phyloP scores from a whole-genome alignment of 2,329 filamentous ascomycete species.

The Metarhizium guizhouense region DNA sequence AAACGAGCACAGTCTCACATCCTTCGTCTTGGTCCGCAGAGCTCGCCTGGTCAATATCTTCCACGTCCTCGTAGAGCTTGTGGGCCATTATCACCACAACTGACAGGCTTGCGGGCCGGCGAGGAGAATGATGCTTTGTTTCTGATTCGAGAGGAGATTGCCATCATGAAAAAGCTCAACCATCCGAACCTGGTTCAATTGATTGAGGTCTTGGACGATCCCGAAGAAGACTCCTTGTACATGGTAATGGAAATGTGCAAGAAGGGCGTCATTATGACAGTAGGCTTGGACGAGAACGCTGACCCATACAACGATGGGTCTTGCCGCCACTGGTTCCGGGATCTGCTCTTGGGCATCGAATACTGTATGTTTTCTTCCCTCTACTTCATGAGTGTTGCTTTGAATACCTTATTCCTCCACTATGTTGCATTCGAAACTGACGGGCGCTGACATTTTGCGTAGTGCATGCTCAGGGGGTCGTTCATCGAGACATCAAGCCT shows the following conservation, averaged over 20 bases:
- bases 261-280: constrained; percentile 94
- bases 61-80: constrained; percentile 7
- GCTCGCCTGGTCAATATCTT: constrained; percentile 20
- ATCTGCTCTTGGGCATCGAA: constrained; percentile 89
- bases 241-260: constrained; percentile 99
- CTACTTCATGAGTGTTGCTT: neutral
- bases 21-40: constrained; percentile 44
- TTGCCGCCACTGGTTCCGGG: constrained; percentile 87
- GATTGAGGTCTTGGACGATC: constrained; percentile 92
- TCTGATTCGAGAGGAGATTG: constrained; percentile 90
- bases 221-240: constrained; percentile 89
- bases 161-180: constrained; percentile 98
- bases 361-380: constrained; percentile 57
- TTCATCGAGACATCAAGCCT: constrained; percentile 95
- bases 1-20: constrained; percentile 88
- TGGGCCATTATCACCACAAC: constrained; percentile 16
- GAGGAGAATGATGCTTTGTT: constrained; percentile 66
- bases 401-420: neutral
- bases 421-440: too few relatives aligned
- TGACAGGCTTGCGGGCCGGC: constrained; percentile 27
- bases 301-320: constrained; percentile 74
- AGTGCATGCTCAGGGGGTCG: constrained; percentile 90
- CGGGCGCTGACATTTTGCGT: constrained; percentile 7
- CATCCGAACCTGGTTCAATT: constrained; percentile 90
- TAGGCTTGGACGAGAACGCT: constrained; percentile 75